phyloP scores from a whole-genome alignment of 2,329 filamentous ascomycete species.

The Scopulariopsis brevicaulis region DNA sequence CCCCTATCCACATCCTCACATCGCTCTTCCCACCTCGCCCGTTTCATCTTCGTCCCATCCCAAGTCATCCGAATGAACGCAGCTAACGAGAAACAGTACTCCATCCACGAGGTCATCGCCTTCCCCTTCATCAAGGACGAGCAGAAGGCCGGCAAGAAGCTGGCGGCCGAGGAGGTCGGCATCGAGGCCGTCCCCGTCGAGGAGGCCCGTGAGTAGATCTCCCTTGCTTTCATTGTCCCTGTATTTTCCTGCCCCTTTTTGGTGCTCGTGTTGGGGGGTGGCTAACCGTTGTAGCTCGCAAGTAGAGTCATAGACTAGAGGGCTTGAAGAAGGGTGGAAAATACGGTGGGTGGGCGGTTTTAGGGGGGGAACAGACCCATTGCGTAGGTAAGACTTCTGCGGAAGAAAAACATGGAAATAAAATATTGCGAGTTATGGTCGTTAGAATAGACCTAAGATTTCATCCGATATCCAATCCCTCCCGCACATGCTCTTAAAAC shows the following conservation, averaged over 20 bases:
- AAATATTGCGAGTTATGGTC: background rate
- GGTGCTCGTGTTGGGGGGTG: background rate
- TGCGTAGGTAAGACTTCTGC: background rate
- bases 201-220: slow-evolving; percentile 29
- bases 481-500: background rate
- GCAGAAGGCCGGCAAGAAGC: slow-evolving; percentile 27
- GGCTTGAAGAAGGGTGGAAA: background rate
- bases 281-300: background rate
- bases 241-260: background rate
- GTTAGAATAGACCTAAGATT: background rate
- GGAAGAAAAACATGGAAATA: background rate
- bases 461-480: background rate
- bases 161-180: slow-evolving; percentile 49
- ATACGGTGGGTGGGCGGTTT: background rate
- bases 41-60: background rate
- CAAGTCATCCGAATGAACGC: background rate
- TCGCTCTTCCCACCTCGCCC: background rate
- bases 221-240: background rate
- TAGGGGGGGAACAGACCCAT: background rate
- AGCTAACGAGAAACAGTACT: slow-evolving; percentile 32
- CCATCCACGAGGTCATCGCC: slow-evolving; percentile 88
- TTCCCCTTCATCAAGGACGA: slow-evolving; percentile 99
- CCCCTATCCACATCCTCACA: background rate
- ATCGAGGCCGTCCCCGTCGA: slow-evolving; percentile 48
- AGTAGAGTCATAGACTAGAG: background rate